Percentiles rank a stretch among this genome's conserved stretches.
Evolutionary conservation across 768 basidiomycete genomes (phyloP).

Genomic region (Boletus reticulatus): DNA sequence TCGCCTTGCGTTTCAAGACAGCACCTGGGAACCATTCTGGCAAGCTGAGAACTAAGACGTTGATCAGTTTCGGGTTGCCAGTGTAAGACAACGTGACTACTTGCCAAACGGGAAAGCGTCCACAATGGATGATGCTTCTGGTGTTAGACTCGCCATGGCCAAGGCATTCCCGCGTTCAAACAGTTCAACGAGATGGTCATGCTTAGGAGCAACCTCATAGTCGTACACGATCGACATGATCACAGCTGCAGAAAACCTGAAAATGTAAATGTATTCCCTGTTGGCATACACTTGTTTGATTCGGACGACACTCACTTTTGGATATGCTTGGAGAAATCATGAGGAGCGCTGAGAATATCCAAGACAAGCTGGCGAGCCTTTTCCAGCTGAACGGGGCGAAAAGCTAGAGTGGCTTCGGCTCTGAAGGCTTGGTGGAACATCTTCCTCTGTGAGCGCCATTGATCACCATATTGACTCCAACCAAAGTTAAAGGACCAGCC

Average conservation of each 20-base stretch:
- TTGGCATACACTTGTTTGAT: conserved; percentile 8
- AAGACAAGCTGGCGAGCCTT: conserved; percentile 20
- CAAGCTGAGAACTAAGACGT: conserved; percentile 17
- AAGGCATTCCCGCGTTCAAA: conserved; percentile 32
- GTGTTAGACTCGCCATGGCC: conserved; percentile 13
- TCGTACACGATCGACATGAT: conserved; percentile 34
- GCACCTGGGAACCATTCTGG: conserved; percentile 26
- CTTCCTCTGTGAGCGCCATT: conserved; percentile 23
- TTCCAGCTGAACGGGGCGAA: conserved; percentile 16
- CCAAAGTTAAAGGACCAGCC: conserved; percentile 21
- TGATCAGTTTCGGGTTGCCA: background rate
- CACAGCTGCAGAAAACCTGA: conserved; percentile 17
- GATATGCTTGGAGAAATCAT: conserved; percentile 1
- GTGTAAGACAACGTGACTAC: background rate
- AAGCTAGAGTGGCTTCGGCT: conserved; percentile 11
- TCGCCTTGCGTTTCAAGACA: conserved; percentile 26
- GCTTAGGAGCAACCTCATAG: conserved; percentile 21
- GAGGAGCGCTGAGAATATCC: conserved; percentile 12
- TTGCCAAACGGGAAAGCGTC: conserved; percentile 22
- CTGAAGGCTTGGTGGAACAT: conserved; percentile 25
- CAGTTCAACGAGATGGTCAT: conserved; percentile 28
- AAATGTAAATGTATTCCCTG: too few relatives aligned
- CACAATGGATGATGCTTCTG: conserved; percentile 3
- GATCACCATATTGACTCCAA: conserved; percentile 20
- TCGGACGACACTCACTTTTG: conserved; percentile 4